Percentiles rank a stretch among this genome's conserved stretches.
Evolutionary conservation across 2,329 filamentous ascomycete species (phyloP).

Genomic region (Aspergillus pseudonomiae): DNA sequence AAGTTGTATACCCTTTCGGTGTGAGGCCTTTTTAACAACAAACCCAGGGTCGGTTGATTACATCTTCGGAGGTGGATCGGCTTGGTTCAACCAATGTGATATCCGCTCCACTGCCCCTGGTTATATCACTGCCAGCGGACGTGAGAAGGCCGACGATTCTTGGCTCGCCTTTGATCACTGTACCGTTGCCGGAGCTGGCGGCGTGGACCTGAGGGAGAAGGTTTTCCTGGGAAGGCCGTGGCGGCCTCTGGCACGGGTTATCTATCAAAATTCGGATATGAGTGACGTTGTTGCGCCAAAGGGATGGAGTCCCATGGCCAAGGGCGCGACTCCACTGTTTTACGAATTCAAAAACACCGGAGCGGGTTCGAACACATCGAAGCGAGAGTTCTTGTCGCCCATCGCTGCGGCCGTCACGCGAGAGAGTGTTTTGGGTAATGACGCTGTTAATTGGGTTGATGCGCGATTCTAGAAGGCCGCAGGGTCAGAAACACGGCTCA

Average conservation of each 20-base stretch:
- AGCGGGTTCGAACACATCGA: not conserved
- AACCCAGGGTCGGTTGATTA: constrained; percentile 37
- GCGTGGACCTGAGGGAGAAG: constrained; percentile 21
- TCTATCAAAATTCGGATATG: constrained; percentile 36
- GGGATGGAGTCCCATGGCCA: constrained; percentile 38
- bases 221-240: constrained; percentile 40
- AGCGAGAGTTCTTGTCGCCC: not conserved
- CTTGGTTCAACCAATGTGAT: constrained; percentile 35
- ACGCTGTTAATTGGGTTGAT: not conserved
- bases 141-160: constrained; percentile 27
- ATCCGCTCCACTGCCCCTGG: constrained; percentile 36
- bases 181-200: constrained; percentile 26
- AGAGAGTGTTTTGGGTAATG: constrained; percentile 1
- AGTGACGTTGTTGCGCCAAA: constrained; percentile 32
- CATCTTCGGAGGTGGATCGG: constrained; percentile 38
- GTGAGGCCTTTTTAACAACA: not conserved
- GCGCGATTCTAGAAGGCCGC: not conserved
- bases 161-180: constrained; percentile 39
- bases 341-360: constrained; percentile 27
- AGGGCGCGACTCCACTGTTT: constrained; percentile 33
- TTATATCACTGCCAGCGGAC: constrained; percentile 37
- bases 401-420: not conserved
- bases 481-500: not conserved
- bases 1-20: not conserved
- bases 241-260: constrained; percentile 36